These are phyloP conservation scores for Suillus occidentalis DNA, from an alignment of 768 basidiomycete species.

Conservation along the genomic window DNA sequence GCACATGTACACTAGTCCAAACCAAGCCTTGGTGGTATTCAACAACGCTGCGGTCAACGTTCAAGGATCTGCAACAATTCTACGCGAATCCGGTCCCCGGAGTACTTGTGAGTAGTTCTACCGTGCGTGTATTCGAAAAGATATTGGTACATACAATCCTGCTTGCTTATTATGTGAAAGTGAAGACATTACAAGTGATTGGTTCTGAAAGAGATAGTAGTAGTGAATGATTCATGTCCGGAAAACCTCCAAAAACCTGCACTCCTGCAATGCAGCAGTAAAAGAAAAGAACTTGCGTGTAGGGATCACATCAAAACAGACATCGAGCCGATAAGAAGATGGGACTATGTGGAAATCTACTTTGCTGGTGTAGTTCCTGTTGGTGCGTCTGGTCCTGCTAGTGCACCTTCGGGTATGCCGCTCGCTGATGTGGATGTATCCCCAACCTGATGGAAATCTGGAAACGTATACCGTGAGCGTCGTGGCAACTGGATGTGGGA, in stretches of 20 bases:
- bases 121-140: slow-evolving; percentile 12
- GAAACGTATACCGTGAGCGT: neutral
- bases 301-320: neutral
- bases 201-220: slow-evolving; percentile 1
- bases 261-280: slow-evolving; percentile 3
- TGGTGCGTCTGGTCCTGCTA: slow-evolving; percentile 58
- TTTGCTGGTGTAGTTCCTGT: slow-evolving; percentile 14
- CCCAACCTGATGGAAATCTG: slow-evolving; percentile 82
- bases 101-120: neutral
- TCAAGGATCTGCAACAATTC: neutral
- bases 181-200: slow-evolving; percentile 1
- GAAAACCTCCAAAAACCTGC: slow-evolving; percentile 1
- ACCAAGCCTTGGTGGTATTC: neutral
- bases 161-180: neutral
- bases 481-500: neutral
- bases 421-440: slow-evolving; percentile 43
- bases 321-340: neutral
- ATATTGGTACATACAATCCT: slow-evolving; percentile 13
- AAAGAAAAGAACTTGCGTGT: slow-evolving; percentile 7
- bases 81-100: neutral
- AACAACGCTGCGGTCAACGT: neutral
- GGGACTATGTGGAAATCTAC: slow-evolving; percentile 3
- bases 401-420: slow-evolving; percentile 57
- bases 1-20: neutral
- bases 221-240: slow-evolving; percentile 1